phyloP scores from a whole-genome alignment of 495 filamentous ascomycete species.

The Tuber umbilicatum region DNA sequence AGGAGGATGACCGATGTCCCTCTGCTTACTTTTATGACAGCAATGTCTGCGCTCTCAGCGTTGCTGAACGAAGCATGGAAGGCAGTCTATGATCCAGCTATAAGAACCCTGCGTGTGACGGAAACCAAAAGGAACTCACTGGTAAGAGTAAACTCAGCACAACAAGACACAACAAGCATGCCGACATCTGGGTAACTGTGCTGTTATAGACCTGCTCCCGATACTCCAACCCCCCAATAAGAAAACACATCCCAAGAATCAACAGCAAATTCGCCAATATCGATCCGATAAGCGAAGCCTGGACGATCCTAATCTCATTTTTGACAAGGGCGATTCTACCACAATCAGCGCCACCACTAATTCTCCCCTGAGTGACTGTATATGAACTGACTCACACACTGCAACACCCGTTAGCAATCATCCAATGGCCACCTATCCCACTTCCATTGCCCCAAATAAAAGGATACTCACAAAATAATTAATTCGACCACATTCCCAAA shows the following conservation, averaged over 20 bases:
- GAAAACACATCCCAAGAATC: constrained; percentile 84
- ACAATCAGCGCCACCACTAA: background rate
- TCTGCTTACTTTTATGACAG: background rate
- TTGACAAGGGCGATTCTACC: constrained; percentile 27
- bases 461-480: constrained; percentile 63
- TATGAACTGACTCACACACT: background rate
- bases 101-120: background rate
- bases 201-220: constrained; percentile 92
- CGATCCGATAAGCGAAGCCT: constrained; percentile 79
- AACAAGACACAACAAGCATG: constrained; percentile 42
- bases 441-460: background rate
- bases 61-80: background rate
- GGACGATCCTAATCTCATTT: constrained; percentile 82
- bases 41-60: background rate
- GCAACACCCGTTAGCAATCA: background rate
- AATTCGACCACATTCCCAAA: constrained; percentile 87
- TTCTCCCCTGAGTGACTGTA: background rate
- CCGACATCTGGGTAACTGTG: constrained; percentile 91
- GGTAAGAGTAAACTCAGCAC: background rate
- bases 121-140: background rate
- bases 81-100: background rate
- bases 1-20: background rate
- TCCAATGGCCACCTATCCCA: background rate
- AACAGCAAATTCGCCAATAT: constrained; percentile 85
- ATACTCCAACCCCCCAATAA: constrained; percentile 77